A percentile compares a stretch with the other conserved stretches of the same genome.
These are phyloP conservation scores for Lepidium sativum DNA, from an alignment of 345 rosid species.

Conservation along the genomic window DNA sequence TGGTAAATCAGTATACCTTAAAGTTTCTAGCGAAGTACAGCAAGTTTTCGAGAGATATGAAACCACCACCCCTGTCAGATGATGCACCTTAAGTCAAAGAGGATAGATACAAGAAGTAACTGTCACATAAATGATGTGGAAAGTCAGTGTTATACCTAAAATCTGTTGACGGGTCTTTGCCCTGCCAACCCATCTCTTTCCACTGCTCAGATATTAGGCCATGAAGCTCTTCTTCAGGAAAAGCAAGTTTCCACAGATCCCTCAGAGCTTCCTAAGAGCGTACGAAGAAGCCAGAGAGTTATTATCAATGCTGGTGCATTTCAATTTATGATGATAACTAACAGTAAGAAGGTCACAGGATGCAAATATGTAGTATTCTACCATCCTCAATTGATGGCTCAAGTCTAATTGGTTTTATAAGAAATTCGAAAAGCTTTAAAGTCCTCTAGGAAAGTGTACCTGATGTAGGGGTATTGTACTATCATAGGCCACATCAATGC, in stretches of 20 bases:
- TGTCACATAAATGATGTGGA: not conserved
- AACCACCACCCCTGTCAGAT: constrained; percentile 93
- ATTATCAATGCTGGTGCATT: not conserved
- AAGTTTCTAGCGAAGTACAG: constrained; percentile 77
- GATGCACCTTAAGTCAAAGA: constrained; percentile 18
- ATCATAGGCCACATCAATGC: constrained; percentile 84
- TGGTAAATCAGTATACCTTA: constrained; percentile 40
- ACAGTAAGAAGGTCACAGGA: not conserved
- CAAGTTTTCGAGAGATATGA: constrained; percentile 95
- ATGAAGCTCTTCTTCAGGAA: constrained; percentile 83
- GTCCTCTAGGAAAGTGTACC: constrained; percentile 31
- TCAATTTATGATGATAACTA: not conserved
- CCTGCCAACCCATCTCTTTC: constrained; percentile 99
- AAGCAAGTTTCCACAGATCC: constrained; percentile 83
- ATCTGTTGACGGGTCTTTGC: constrained; percentile 99
- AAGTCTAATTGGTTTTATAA: not conserved
- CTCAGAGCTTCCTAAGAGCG: constrained; percentile 65
- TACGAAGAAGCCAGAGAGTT: not conserved
- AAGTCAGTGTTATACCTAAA: constrained; percentile 51
- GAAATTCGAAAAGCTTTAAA: not conserved
- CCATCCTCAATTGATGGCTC: not conserved
- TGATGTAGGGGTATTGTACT: constrained; percentile 66
- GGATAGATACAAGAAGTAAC: not conserved
- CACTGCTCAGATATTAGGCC: constrained; percentile 95
- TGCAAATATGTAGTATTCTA: not conserved